Percentiles rank a stretch among this genome's conserved stretches.
These are phyloP conservation scores for Neocallimastix lanati DNA, from an alignment of 192 early-diverging fungal genomes.

Conservation along the genomic window DNA sequence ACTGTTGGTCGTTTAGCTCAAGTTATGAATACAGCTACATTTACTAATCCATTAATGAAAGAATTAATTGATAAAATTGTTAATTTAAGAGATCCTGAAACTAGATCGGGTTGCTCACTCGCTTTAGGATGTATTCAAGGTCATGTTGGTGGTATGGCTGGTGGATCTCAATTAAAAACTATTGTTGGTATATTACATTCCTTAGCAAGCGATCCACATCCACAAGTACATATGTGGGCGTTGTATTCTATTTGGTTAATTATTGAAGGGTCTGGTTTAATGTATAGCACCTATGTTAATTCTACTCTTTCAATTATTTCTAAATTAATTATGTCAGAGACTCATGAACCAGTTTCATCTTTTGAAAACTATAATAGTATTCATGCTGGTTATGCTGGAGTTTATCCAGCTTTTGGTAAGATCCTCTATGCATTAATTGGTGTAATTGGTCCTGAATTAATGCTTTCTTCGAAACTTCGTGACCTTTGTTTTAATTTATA, in stretches of 20 bases:
- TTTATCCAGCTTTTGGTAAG: conserved; percentile 49
- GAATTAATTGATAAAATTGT: conserved; percentile 71
- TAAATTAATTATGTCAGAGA: conserved; percentile 75
- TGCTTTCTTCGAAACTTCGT: conserved; percentile 45
- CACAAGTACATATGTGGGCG: conserved; percentile 87
- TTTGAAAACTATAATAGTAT: conserved; percentile 26
- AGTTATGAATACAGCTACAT: conserved; percentile 32
- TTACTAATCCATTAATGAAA: conserved; percentile 55
- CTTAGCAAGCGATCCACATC: conserved; percentile 78
- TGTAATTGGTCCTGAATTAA: conserved; percentile 81
- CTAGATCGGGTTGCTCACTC: conserved; percentile 75
- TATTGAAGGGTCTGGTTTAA: conserved; percentile 70
- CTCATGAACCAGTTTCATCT: conserved; percentile 42
- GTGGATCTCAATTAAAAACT: conserved; percentile 59
- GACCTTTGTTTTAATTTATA: conserved; percentile 62
- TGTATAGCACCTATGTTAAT: conserved; percentile 79
- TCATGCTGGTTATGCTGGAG: conserved; percentile 26
- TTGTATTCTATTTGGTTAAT: conserved; percentile 64
- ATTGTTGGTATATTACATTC: conserved; percentile 79
- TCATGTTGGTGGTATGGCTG: conserved; percentile 77
- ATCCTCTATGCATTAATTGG: conserved; percentile 79
- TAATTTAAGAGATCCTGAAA: conserved; percentile 79
- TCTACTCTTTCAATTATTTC: conserved; percentile 69
- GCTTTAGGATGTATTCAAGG: conserved; percentile 78
- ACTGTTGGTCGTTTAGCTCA: conserved; percentile 62